Evolutionary conservation across 257 asterid genomes (phyloP).

Genomic region (Plectranthus barbatus): DNA sequence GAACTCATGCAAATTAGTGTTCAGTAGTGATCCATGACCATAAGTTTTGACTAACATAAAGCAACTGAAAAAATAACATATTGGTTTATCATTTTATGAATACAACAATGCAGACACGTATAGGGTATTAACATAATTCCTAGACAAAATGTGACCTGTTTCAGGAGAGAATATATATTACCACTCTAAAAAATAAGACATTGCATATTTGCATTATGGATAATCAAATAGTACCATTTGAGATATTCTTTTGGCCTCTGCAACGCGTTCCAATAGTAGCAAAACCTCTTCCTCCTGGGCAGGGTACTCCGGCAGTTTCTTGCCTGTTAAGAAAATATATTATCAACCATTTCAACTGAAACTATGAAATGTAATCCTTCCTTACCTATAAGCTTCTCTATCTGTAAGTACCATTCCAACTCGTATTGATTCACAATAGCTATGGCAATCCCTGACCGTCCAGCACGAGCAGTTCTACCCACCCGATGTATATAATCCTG

Average conservation of each 20-base stretch:
- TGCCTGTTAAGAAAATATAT: no score
- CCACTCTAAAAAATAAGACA: background rate
- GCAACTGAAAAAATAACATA: no score
- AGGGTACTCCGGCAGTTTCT: slow-evolving; percentile 61
- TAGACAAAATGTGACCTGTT: background rate
- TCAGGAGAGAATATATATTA: background rate
- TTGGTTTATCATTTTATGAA: no score
- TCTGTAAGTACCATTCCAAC: slow-evolving; percentile 79
- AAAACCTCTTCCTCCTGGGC: slow-evolving; percentile 79
- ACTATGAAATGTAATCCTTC: background rate
- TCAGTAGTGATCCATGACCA: no score
- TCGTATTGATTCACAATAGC: slow-evolving; percentile 82
- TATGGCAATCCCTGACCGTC: slow-evolving; percentile 85
- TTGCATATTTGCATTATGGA: background rate
- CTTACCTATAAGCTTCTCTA: slow-evolving; percentile 78
- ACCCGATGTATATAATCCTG: slow-evolving; percentile 96
- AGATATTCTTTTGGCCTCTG: slow-evolving; percentile 76
- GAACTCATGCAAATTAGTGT: no score
- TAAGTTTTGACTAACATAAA: no score
- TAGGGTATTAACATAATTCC: no score
- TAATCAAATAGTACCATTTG: slow-evolving; percentile 37
- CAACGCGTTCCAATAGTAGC: slow-evolving; percentile 51
- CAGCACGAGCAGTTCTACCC: slow-evolving; percentile 99
- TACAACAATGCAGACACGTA: no score
- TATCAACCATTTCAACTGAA: background rate